Evolutionary conservation across 139 green algal species (phyloP).

Genomic region (Spirogloea muscicola): DNA sequence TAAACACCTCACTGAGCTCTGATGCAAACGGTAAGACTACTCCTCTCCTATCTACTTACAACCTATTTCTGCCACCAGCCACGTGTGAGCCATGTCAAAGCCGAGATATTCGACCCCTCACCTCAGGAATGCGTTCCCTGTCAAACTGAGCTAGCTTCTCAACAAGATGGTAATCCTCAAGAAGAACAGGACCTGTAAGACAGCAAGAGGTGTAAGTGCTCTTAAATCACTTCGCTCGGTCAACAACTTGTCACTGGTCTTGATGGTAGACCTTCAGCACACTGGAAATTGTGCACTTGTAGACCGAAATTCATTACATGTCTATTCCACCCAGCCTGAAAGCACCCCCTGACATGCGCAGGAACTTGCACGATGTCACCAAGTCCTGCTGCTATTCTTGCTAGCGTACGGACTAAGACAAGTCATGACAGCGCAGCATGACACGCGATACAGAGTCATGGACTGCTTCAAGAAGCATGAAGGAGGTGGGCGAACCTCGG

Average conservation of each 20-base stretch:
- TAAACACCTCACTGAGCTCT: no score
- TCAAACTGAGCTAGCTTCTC: conserved; percentile 97
- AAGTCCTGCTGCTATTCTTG: background rate
- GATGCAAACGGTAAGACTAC: no score
- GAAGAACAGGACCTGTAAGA: conserved; percentile 56
- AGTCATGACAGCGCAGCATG: background rate
- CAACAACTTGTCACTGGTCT: background rate
- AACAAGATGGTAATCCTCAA: conserved; percentile 90
- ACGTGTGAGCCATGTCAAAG: no score
- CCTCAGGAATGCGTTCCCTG: conserved; percentile 90
- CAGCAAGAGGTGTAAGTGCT: background rate
- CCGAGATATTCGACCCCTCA: no score
- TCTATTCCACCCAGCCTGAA: background rate
- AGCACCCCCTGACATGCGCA: background rate
- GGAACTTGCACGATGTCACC: background rate
- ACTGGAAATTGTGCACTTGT: background rate
- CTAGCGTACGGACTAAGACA: background rate
- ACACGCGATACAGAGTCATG: background rate
- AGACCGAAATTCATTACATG: background rate
- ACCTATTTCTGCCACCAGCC: no score
- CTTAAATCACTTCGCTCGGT: background rate
- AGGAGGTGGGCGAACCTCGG: conserved; percentile 44
- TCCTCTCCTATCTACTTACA: no score
- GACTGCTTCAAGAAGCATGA: background rate
- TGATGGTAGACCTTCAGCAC: background rate